Conservation (phyloP, 2,329 filamentous ascomycete genomes). For the Cercospora sp. region DNA sequence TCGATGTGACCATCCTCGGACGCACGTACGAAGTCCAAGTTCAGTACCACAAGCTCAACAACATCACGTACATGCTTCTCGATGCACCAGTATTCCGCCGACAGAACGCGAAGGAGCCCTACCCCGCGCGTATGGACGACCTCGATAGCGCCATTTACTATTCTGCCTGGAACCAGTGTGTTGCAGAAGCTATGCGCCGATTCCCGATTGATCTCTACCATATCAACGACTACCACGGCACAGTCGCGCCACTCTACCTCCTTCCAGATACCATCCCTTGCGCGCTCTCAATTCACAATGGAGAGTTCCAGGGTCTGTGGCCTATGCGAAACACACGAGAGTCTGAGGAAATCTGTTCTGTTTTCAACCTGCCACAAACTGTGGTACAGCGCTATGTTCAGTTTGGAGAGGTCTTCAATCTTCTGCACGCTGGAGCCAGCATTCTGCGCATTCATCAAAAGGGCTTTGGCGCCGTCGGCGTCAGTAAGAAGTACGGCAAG, state of each 20-base stretch:
- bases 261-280: constrained; percentile 63
- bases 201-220: constrained; percentile 67
- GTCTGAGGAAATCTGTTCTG: constrained; percentile 62
- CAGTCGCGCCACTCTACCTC: constrained; percentile 64
- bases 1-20: constrained; percentile 63
- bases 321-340: constrained; percentile 64
- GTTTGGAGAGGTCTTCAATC: constrained; percentile 69
- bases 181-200: constrained; percentile 62
- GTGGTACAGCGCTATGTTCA: constrained; percentile 63
- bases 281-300: constrained; percentile 67
- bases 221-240: constrained; percentile 67
- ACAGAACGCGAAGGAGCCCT: constrained; percentile 63
- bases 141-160: constrained; percentile 68
- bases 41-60: constrained; percentile 63
- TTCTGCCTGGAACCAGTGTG: constrained; percentile 70
- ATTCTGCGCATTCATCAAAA: constrained; percentile 67
- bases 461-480: constrained; percentile 67
- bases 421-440: constrained; percentile 66
- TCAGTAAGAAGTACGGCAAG: constrained; percentile 68
- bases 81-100: constrained; percentile 67
- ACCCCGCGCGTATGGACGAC: constrained; percentile 69
- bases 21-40: constrained; percentile 62
- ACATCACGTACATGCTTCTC: constrained; percentile 68
- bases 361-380: constrained; percentile 62
- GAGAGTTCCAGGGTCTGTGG: constrained; percentile 70